These are phyloP conservation scores for Jackrogersella multiformis DNA, from an alignment of 495 filamentous ascomycete genomes.

Conservation along the genomic window DNA sequence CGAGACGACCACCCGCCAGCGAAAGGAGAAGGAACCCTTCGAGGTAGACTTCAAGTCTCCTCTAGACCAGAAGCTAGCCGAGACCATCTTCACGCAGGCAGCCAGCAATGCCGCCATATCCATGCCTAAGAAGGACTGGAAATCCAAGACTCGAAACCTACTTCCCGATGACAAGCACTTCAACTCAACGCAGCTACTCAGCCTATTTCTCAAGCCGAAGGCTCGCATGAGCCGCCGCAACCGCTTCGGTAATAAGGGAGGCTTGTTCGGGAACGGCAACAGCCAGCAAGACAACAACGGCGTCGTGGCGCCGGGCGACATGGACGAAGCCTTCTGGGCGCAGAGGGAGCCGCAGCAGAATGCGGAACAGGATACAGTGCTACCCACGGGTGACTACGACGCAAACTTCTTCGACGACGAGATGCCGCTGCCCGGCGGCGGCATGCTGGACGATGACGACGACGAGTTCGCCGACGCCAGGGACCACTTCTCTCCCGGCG, in stretches of 20 bases:
- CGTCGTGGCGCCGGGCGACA: conserved; percentile 71
- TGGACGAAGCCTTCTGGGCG: conserved; percentile 98
- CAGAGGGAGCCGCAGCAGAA: conserved; percentile 66
- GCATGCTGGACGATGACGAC: conserved; percentile 80
- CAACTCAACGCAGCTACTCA: conserved; percentile 87
- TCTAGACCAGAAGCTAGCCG: conserved; percentile 73
- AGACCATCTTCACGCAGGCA: conserved; percentile 84
- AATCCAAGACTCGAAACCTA: conserved; percentile 89
- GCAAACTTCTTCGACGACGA: conserved; percentile 99
- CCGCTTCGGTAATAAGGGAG: conserved; percentile 45
- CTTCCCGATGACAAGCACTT: conserved; percentile 99
- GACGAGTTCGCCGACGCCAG: conserved; percentile 88
- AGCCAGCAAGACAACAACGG: conserved; percentile 59
- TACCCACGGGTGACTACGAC: conserved; percentile 80
- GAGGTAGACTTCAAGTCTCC: conserved; percentile 88
- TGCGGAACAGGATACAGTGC: conserved; percentile 52
- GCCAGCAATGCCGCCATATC: conserved; percentile 82
- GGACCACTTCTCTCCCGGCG: conserved; percentile 85
- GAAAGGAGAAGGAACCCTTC: conserved; percentile 96
- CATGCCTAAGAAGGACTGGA: conserved; percentile 92
- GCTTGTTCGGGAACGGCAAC: conserved; percentile 49
- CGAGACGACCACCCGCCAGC: conserved; percentile 62
- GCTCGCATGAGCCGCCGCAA: conserved; percentile 69
- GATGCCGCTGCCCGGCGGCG: conserved; percentile 76
- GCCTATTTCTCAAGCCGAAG: conserved; percentile 93